Base-by-base conservation (phyloP, 1,284 basidiomycete species). In the Puccinia brachypodii region DNA sequence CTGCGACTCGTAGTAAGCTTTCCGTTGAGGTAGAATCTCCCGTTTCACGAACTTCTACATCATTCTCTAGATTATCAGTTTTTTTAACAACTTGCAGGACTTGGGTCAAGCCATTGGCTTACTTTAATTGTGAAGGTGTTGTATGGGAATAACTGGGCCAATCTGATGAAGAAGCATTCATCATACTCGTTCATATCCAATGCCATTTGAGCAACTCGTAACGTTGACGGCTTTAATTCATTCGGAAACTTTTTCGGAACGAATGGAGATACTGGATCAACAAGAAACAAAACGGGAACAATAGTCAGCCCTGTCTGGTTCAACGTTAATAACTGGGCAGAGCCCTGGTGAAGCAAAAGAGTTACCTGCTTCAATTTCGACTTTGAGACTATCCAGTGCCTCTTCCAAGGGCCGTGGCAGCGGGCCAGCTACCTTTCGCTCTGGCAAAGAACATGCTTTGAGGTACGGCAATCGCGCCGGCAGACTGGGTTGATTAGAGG, bases 81-180 rank as follows among this genome's bases (percentile, higher is more conserved):
- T 38, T 19, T 7, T 69, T 7, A 69, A 71, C 33, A 31, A 19
- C 8, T 33, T 47, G 33, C 14, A 69, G 44, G 36, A 14, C 58
- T 11, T 28, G 69, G 36, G 0, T 60, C 9, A 36, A 9, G 19
- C n/a, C 7, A 62, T 64, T 44, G 58, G 47, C 80, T n/a, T 33
- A 81, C 80, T 69, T 76, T 85, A 84, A 88, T 86, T 4, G 88
- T 88, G 86, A 93, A 96, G 84, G 93, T 92, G 87, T 97, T 97
- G 86, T 96, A 96, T 0, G 94, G 94, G 85, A 97, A 96, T 62
- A 96, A 87, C 40, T 88, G 89, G 0, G 95, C 94, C 91, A 97
- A 92, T 53, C 92, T 88, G 85, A 91, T 92, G 88, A 96, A 96
- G 86, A 96, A 96, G 85, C 93, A 91, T 28, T 96, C 94, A 84